Base-by-base conservation (phyloP, 169 alveolate species). In the Plasmodium reichenowi region DNA sequence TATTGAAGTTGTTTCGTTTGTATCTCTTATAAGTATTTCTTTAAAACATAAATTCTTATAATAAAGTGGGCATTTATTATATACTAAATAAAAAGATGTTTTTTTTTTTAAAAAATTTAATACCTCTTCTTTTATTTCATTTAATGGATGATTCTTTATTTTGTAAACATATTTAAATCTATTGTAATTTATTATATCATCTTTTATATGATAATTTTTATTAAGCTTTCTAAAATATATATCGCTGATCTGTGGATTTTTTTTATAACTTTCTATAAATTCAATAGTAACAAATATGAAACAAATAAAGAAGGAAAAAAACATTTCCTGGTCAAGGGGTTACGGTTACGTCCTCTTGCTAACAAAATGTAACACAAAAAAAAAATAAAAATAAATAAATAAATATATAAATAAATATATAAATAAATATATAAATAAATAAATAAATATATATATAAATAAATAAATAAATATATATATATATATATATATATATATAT, bases 141-240 rank as follows among this genome's bases (percentile, higher is more conserved):
- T 70, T 43, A 83, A 56, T 12, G 91, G 91, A 48, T 83, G 91
- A 48, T 83, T 83, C 64, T 83, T 83, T 67, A 83, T 83, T 22
- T 59, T 83, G 54, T 83, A 83, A 10, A 83, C 91, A 83, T 83
- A 67, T 83, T 83, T 83, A 83, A 83, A 83, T 68, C 91, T 83
- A 26, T 32, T 62, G 56, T 83, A 83, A 26, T 83, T 83, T 20
- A 83, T 70, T 68, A 83, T 83, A 72, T 83, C 91, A 67, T 83
- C 72, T 29, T 83, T 83, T 13, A 68, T 62, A 29, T 68, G 47
- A 62, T 83, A 83, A 24, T 72, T 70, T 17, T 83, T 83, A 72
- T 72, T 47, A 45, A 83, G 91, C 70, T 83, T 83, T 17, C 67
- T 60, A 45, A 83, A 13, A 17, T 54, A 58, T 15, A 83, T 43